Evolutionary conservation across 345 rosid species (phyloP).

Genomic region (Pugionium cornutum): DNA sequence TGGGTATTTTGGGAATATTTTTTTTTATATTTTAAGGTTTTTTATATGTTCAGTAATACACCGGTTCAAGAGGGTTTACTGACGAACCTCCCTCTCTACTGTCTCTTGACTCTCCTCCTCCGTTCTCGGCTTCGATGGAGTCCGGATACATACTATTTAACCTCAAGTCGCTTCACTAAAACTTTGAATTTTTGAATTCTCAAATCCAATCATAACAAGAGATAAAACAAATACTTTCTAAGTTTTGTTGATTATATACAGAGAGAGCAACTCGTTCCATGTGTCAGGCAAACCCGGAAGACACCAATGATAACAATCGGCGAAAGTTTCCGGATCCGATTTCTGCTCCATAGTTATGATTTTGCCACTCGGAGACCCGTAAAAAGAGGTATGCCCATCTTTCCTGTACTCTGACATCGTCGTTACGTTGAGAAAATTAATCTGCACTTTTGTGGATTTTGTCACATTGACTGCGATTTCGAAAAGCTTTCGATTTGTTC

Average conservation of each 20-base stretch:
- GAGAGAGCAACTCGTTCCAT: slow-evolving; percentile 82
- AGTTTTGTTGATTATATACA: slow-evolving; percentile 48
- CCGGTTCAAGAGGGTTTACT: too few relatives aligned
- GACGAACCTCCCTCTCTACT: too few relatives aligned
- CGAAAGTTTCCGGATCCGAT: slow-evolving; percentile 57
- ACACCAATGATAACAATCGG: slow-evolving; percentile 95
- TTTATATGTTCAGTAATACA: too few relatives aligned
- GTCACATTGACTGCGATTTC: slow-evolving; percentile 51
- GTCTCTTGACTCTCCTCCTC: too few relatives aligned
- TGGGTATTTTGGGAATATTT: too few relatives aligned
- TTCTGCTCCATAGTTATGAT: slow-evolving; percentile 50
- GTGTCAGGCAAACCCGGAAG: slow-evolving; percentile 92
- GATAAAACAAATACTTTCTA: neutral
- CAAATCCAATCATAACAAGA: too few relatives aligned
- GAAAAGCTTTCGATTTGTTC: slow-evolving; percentile 59
- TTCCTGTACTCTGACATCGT: slow-evolving; percentile 76
- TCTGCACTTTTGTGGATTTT: slow-evolving; percentile 44
- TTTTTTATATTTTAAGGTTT: too few relatives aligned
- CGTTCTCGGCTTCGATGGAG: neutral
- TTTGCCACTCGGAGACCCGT: slow-evolving; percentile 49
- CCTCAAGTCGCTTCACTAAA: too few relatives aligned
- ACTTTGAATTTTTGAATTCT: too few relatives aligned
- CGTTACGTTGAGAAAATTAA: slow-evolving; percentile 64
- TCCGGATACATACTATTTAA: too few relatives aligned
- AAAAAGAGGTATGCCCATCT: slow-evolving; percentile 72